phyloP scores from a whole-genome alignment of 2,329 filamentous ascomycete species.

The Trichoderma arundinaceum region DNA sequence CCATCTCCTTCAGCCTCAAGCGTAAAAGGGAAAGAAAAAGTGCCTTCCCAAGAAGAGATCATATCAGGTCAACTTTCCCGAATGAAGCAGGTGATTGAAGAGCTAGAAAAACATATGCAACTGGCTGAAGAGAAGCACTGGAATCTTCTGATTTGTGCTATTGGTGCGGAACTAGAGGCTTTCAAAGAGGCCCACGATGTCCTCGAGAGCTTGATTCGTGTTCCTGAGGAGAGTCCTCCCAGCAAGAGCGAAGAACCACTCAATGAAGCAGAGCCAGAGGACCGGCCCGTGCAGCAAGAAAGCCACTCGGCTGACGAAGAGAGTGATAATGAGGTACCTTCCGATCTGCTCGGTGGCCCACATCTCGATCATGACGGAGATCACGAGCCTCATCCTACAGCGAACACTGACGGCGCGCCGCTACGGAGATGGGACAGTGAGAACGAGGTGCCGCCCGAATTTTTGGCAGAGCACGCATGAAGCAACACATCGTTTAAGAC shows the following conservation, averaged over 20 bases:
- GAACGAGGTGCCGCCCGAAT: constrained; percentile 59
- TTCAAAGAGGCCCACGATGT: constrained; percentile 66
- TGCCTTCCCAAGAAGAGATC: constrained; percentile 45
- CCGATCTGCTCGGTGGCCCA: constrained; percentile 41
- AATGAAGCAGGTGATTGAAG: constrained; percentile 62
- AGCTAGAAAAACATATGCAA: constrained; percentile 60
- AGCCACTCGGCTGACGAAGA: constrained; percentile 29
- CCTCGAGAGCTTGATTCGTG: constrained; percentile 45
- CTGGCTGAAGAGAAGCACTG: constrained; percentile 67
- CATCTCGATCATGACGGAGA: constrained; percentile 39
- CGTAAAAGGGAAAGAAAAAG: constrained; percentile 43
- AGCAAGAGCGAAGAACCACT: constrained; percentile 24
- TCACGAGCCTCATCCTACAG: constrained; percentile 32
- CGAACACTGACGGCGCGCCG: constrained; percentile 32
- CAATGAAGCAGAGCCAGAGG: constrained; percentile 25
- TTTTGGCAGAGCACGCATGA: constrained; percentile 53
- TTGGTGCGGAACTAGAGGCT: constrained; percentile 75
- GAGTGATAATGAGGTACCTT: constrained; percentile 36
- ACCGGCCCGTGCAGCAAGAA: not conserved
- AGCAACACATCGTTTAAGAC: not conserved
- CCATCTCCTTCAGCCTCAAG: constrained; percentile 32
- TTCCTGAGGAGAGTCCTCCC: constrained; percentile 2
- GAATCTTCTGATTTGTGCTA: constrained; percentile 76
- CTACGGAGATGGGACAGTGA: constrained; percentile 46
- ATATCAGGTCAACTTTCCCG: constrained; percentile 56